A percentile compares a stretch with the other conserved stretches of the same genome.
Evolutionary conservation across 768 basidiomycete species (phyloP).

Genomic region (Nidularia sp.): DNA sequence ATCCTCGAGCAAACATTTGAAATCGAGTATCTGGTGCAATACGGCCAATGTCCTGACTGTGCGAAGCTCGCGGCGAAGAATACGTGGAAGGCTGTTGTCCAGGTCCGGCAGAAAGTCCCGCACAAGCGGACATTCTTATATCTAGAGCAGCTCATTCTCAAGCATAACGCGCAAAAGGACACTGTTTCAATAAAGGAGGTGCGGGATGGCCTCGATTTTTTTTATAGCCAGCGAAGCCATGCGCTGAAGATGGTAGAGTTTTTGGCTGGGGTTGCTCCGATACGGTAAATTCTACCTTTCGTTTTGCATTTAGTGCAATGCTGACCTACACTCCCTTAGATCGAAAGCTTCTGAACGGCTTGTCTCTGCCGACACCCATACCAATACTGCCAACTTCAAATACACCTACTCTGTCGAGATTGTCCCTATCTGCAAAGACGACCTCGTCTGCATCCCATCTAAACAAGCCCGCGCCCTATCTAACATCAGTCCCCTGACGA

Average conservation of each 20-base stretch:
- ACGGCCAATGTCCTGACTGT: conserved; percentile 95
- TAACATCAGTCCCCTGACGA: conserved; percentile 84
- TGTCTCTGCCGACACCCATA: conserved; percentile 88
- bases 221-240: conserved; percentile 86
- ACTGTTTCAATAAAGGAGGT: conserved; percentile 92
- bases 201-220: conserved; percentile 94
- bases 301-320: conserved; percentile 2
- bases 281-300: conserved; percentile 46
- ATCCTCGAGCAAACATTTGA: conserved; percentile 98
- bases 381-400: conserved; percentile 92
- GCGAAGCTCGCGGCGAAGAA: conserved; percentile 95
- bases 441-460: conserved; percentile 84
- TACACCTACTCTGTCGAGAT: conserved; percentile 98
- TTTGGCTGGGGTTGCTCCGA: conserved; percentile 79
- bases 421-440: conserved; percentile 95
- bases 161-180: conserved; percentile 94
- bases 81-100: conserved; percentile 96
- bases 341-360: conserved; percentile 94
- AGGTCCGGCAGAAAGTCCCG: conserved; percentile 97
- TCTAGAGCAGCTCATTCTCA: conserved; percentile 95
- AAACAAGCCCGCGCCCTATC: conserved; percentile 79
- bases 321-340: conserved; percentile 29
- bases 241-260: conserved; percentile 98
- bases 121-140: conserved; percentile 98
- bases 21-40: conserved; percentile 91